Conservation (phyloP, 768 basidiomycete genomes). For the Lactarius psammicola region DNA sequence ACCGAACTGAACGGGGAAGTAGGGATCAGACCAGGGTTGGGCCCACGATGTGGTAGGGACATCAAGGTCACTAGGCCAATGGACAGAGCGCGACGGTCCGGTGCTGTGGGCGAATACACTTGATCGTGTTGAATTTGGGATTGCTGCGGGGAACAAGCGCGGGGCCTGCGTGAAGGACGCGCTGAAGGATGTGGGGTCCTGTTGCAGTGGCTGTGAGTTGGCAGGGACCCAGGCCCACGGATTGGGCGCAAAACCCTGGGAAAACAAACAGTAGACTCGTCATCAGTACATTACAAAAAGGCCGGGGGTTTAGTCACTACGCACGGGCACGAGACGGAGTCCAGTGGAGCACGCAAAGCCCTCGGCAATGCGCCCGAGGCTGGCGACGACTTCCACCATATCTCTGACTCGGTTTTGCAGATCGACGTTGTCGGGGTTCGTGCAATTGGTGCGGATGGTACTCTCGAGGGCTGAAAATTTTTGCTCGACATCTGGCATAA, state of each 20-base stretch:
- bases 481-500: slow-evolving; percentile 21
- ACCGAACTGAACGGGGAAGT: background rate
- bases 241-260: slow-evolving; percentile 6
- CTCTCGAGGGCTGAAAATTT: slow-evolving; percentile 12
- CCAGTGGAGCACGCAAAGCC: slow-evolving; percentile 19
- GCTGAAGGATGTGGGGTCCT: slow-evolving; percentile 16
- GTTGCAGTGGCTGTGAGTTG: slow-evolving; percentile 3
- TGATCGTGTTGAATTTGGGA: slow-evolving; percentile 20
- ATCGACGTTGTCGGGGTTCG: slow-evolving; percentile 1
- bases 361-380: slow-evolving; percentile 19
- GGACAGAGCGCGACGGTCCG: slow-evolving; percentile 20
- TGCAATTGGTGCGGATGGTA: background rate
- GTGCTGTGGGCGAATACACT: slow-evolving; percentile 19
- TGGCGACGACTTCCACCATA: slow-evolving; percentile 15
- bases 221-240: slow-evolving; percentile 19
- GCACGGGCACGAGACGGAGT: slow-evolving; percentile 23
- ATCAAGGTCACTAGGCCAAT: slow-evolving; percentile 22
- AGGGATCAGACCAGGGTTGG: slow-evolving; percentile 1
- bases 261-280: no score
- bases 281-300: background rate
- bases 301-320: background rate
- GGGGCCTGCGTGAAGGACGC: slow-evolving; percentile 20
- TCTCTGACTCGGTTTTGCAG: slow-evolving; percentile 15
- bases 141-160: slow-evolving; percentile 16
- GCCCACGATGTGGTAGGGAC: background rate